Conservation (phyloP, 169 alveolate species). For the Plasmodium relictum region DNA sequence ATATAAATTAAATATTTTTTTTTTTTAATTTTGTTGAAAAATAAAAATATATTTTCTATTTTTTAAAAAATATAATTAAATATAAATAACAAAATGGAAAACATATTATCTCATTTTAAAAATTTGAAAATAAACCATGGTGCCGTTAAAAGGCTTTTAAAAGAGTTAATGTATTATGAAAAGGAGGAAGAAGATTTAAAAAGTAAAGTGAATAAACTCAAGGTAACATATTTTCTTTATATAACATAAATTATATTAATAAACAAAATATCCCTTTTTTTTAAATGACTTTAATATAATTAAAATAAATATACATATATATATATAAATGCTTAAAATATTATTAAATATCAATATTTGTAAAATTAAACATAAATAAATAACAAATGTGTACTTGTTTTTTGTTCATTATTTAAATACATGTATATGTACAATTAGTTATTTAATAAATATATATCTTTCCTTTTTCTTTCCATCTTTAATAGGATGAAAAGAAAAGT, state of each 20-base stretch:
- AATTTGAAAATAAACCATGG: slow-evolving; percentile 52
- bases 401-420: not conserved
- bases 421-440: not conserved
- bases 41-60: not conserved
- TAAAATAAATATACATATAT: not conserved
- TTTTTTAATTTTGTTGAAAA: not conserved
- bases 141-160: slow-evolving; percentile 51
- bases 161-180: slow-evolving; percentile 43
- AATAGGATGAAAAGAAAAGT: slow-evolving; percentile 11
- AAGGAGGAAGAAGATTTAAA: slow-evolving; percentile 44
- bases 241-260: too few relatives aligned
- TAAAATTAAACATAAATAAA: not conserved
- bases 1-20: not conserved
- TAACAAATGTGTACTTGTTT: not conserved
- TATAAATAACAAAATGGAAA: slow-evolving; percentile 17
- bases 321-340: not conserved
- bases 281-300: not conserved
- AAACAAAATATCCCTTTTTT: not conserved
- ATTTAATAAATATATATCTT: not conserved
- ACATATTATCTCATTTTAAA: slow-evolving; percentile 11
- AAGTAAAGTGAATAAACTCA: slow-evolving; percentile 7
- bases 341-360: not conserved
- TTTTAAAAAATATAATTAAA: not conserved
- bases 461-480: not conserved
- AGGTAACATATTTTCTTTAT: slow-evolving; percentile 4